Evolutionary conservation across 2,329 filamentous ascomycete species (phyloP).

Genomic region (Aotearoamyces nothofagi): DNA sequence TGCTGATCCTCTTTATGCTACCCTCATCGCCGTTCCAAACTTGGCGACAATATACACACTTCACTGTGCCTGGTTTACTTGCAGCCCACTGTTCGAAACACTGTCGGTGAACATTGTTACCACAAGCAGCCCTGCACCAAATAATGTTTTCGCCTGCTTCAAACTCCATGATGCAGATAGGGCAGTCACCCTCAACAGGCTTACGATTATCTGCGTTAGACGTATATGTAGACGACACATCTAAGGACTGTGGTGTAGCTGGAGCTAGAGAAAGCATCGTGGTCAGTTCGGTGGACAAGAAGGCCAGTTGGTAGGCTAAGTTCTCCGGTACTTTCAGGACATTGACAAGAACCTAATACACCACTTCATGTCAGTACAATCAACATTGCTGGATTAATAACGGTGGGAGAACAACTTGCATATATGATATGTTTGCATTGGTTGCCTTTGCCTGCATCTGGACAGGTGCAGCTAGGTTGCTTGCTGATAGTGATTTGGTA

Average conservation of each 20-base stretch:
- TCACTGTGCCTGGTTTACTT: neutral
- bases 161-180: conserved; percentile 44
- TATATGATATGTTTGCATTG: conserved; percentile 52
- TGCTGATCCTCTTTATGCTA: too few species aligned
- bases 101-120: conserved; percentile 41
- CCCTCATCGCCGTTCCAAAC: conserved; percentile 1
- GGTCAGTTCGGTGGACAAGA: conserved; percentile 39
- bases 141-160: conserved; percentile 30
- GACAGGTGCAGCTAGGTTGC: conserved; percentile 36
- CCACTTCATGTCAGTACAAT: too few species aligned
- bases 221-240: conserved; percentile 20
- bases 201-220: conserved; percentile 32
- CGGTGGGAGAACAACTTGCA: conserved; percentile 11
- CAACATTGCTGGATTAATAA: conserved; percentile 5
- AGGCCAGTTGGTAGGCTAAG: conserved; percentile 42
- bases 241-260: conserved; percentile 37
- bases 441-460: conserved; percentile 34
- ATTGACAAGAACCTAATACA: conserved; percentile 38
- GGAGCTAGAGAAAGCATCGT: conserved; percentile 38
- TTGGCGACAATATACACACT: conserved; percentile 1
- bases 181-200: conserved; percentile 43
- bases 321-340: conserved; percentile 39
- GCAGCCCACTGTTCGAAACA: conserved; percentile 1
- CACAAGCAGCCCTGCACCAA: conserved; percentile 45
- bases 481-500: conserved; percentile 40